Evolutionary conservation across 2,329 filamentous ascomycete species (phyloP), one percentile per base, ranked within the genome.

Genomic region (Penicillium decumbens): DNA sequence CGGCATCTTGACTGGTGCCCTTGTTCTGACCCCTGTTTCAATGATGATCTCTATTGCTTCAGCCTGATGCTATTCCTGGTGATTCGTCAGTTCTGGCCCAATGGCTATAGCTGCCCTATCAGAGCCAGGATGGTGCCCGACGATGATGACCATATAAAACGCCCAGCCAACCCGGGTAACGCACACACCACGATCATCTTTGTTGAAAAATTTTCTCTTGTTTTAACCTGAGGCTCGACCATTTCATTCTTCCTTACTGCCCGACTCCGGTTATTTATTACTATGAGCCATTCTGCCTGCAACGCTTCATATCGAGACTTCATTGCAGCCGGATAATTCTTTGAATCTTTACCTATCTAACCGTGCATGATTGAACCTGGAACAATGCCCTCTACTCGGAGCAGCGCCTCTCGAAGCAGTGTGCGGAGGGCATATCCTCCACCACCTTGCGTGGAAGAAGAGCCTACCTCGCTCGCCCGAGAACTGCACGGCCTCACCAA

Each of bases 381-480:
- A 20, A 51, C 50, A 25, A 65, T 65, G 61, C 51, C 55, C 41
- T 52, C 55, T 50, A 55, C 45, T 56, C 57, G 43, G 35, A 49
- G 42, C 33, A 47, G 39, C 39, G 29, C 60, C 20, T 23, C 20
- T 23, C 20, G 20, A 23, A 23, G 15, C 15, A 18, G 20, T 23
- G 20, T 23, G 20, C 20, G 2, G 64, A 51, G 57, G 62, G 38
- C 63, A 42, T 72, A 67, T 68, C 73, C 74, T 29, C 74, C 74
- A 18, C 65, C 65, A 47, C 73, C 74, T 24, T 69, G 56, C 43
- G 74, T 74, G 45, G 74, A 77, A 54, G 73, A 75, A 49, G 73
- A 75, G 56, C 53, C 59, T n/a, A 60, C 63, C 29, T 69, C 73
- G 27, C 64, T 76, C 24, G 65, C 70, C 15, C 68, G 68, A 53